phyloP scores from a whole-genome alignment of 2,329 filamentous ascomycete genomes.

The Xylariaceae sp. region DNA sequence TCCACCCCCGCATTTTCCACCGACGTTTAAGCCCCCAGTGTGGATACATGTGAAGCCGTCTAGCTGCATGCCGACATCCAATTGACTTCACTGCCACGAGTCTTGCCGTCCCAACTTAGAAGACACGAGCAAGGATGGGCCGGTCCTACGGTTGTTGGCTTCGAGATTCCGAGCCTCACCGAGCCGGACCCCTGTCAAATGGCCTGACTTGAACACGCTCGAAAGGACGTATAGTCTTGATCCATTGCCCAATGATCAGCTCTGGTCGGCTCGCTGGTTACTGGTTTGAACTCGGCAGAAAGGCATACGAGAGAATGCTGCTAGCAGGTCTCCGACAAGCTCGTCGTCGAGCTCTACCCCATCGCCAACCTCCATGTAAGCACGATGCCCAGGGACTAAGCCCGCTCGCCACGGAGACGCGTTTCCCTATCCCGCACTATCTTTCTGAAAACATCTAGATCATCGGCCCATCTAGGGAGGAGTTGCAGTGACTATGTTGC shows the following conservation, averaged over 20 bases:
- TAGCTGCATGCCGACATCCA: slow-evolving; percentile 17
- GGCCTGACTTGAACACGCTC: not conserved
- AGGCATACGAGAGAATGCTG: too few relatives aligned
- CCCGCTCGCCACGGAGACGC: too few relatives aligned
- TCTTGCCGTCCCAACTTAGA: slow-evolving; percentile 2
- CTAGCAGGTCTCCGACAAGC: too few relatives aligned
- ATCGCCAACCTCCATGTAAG: too few relatives aligned
- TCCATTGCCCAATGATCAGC: too few relatives aligned
- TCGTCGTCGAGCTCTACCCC: too few relatives aligned
- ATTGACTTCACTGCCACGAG: slow-evolving; percentile 11
- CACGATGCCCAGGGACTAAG: too few relatives aligned
- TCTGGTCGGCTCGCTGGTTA: too few relatives aligned
- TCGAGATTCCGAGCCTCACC: slow-evolving; percentile 27
- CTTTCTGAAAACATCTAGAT: slow-evolving; percentile 14
- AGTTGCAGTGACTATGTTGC: slow-evolving; percentile 14
- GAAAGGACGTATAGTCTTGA: too few relatives aligned
- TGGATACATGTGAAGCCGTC: not conserved
- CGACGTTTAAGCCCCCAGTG: slow-evolving; percentile 5
- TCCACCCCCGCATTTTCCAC: slow-evolving; percentile 29
- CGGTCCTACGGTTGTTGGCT: not conserved
- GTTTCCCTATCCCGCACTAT: not conserved
- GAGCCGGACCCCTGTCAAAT: slow-evolving; percentile 6
- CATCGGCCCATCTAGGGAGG: not conserved
- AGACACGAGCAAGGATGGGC: not conserved
- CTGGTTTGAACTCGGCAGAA: too few relatives aligned